Evolutionary conservation across 805 yeast genomes (phyloP).

Genomic region (baker's yeast (Saccharomyces cerevisiae)): DNA sequence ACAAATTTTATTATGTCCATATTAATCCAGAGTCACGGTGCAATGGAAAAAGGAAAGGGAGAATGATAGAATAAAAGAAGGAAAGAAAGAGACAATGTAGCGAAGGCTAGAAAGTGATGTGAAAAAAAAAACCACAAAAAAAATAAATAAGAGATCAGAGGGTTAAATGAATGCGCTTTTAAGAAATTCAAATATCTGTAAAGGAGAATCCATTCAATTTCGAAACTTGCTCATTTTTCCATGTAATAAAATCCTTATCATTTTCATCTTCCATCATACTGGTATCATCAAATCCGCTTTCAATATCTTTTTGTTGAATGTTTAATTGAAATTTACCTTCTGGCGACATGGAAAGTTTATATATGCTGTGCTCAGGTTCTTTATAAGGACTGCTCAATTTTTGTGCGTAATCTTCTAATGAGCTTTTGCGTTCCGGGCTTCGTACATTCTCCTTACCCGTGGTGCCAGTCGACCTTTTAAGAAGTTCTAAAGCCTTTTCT

Average conservation of each 20-base stretch:
- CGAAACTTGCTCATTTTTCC: conserved; percentile 27
- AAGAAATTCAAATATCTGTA: background rate
- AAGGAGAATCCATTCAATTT: conserved; percentile 15
- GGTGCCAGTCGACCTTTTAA: background rate
- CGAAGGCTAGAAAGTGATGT: background rate
- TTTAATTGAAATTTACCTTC: conserved; percentile 27
- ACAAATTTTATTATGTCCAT: background rate
- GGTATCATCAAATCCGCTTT: conserved; percentile 23
- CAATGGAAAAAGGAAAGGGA: background rate
- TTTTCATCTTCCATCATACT: conserved; percentile 26
- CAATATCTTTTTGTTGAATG: conserved; percentile 14
- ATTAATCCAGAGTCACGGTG: background rate
- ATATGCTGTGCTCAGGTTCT: conserved; percentile 26
- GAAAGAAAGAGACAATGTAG: background rate
- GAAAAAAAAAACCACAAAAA: background rate
- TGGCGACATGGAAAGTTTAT: conserved; percentile 26
- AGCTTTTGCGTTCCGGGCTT: background rate
- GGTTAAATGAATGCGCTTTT: background rate
- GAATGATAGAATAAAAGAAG: too few relatives aligned
- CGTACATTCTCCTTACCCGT: background rate
- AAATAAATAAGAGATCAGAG: background rate
- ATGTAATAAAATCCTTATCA: conserved; percentile 21
- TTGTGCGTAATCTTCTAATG: background rate
- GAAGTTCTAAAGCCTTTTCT: conserved; percentile 1
- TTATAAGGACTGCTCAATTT: conserved; percentile 22